Base-by-base conservation (phyloP, 345 rosid genomes). In the Chamaenerion angustifolium region DNA sequence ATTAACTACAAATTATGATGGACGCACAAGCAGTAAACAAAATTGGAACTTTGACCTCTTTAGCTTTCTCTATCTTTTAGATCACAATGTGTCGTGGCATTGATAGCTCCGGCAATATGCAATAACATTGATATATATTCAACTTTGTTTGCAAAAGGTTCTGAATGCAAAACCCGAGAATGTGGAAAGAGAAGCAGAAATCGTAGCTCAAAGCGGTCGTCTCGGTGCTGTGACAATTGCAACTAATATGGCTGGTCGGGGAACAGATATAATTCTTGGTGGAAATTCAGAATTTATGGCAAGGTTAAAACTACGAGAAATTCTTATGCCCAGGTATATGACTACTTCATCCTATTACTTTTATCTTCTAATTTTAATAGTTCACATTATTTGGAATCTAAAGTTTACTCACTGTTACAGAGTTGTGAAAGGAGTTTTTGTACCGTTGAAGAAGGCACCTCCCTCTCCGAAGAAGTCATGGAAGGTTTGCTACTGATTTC, bases 161-260 rank as follows among this genome's bases (percentile, higher is more conserved):
- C 95, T 90, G 59, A 90, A 90, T 72, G 98, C 98, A 46, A 90
- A 90, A 69, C 98, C 98, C 40, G 95, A 90, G 74, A 90, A 90
- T 76, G 98, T 90, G 64, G 98, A 90, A 74, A 81, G 98, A 71
- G 98, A 90, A 80, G 98, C 98, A 40, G 98, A 90, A 75, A 90
- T 90, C 63, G 98, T 90, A 57, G 95, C 94, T 47, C 98, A 90
- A 69, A 90, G 98, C 58, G 98, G 98, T 54, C 98, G 98, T 68
- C 75, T 78, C 49, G 95, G 92, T 56, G 95, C 94, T 12, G 98
- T 90, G 49, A 90, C 98, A 56, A 90, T 90, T 64, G 98, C 98
- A 54, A 90, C 98, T 56, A 86, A 90, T 64, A 90, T 86, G 98
- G 98, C 95, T 21, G 98, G 98, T 61, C 92, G 95, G 65, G 98